Base-by-base conservation (phyloP, 2,329 filamentous ascomycete genomes). In the Acrodontium crateriforme region DNA sequence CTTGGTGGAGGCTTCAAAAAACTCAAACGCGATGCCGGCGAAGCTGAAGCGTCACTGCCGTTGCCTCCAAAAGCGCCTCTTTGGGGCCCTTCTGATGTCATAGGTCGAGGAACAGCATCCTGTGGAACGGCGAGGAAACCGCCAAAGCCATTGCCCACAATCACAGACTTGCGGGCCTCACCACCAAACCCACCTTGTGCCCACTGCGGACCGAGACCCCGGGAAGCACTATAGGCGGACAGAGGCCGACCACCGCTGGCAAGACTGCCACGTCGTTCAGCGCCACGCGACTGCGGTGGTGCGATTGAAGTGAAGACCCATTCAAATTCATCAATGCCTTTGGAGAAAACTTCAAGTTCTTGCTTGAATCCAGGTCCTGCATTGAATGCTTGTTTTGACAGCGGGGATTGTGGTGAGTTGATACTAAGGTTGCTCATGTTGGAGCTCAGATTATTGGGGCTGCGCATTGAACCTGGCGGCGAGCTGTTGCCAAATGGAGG, bases 91-190 rank as follows among this genome's bases (percentile, higher is more conserved):
- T 45, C 46, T 3, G 42, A 34, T 11, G 45, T 50, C 28, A 39
- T 40, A 4, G 49, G 50, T 27, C 48, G 30, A 4, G 48, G 47
- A 8, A 39, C 49, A 27, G 65, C 62, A 8, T 68, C 65, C 12
- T 54, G 54, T 1, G 74, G 74, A n/a, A 78, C 63, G 11, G 72
- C 70, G 11, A 78, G 50, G 50, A 72, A 77, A 1, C 73, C 73
- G 16, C 73, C 73, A 35, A 74, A 74, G 2, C 73, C 73, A 45
- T 77, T 77, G 0, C 71, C 71, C 0, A 78, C 71, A n/a, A 77
- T 60, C 6, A 76, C 60, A 39, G 65, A 71, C 51, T 65, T 69
- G 17, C 74, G 55, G 4, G 67, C 64, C 28, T 71, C 67, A 6
- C 67, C 65, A 8, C 67, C 67, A 24, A 53, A 53, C 4, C 50